Evolutionary conservation across 352 stramenopile species (phyloP).

Genomic region (Hyaloperonospora brassicae): DNA sequence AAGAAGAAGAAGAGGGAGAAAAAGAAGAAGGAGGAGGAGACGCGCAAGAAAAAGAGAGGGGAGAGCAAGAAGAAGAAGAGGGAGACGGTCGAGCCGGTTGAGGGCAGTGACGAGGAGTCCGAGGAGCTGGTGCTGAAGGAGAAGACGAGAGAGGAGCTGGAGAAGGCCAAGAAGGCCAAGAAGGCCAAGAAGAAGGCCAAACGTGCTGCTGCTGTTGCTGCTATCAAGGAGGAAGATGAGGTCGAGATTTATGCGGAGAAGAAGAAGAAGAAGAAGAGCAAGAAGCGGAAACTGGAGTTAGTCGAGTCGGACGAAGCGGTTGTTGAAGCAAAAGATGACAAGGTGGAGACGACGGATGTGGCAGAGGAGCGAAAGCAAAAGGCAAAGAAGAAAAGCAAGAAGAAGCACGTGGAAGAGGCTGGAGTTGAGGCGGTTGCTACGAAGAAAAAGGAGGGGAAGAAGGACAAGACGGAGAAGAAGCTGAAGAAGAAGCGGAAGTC

Average conservation of each 20-base stretch:
- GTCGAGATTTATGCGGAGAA: constrained; percentile 25
- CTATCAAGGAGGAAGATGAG: constrained; percentile 1
- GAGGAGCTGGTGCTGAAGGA: constrained; percentile 12
- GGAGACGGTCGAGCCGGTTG: constrained; percentile 17
- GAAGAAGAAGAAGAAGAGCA: constrained; percentile 26
- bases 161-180: constrained; percentile 41
- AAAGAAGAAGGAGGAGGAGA: too few species aligned
- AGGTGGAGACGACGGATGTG: constrained; percentile 23
- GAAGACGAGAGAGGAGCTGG: constrained; percentile 28
- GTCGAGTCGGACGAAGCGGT: constrained; percentile 24
- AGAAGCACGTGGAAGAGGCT: background rate
- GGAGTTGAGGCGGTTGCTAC: background rate
- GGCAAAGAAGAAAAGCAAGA: constrained; percentile 29
- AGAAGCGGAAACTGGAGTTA: constrained; percentile 39
- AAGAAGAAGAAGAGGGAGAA: too few species aligned
- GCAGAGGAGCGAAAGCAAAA: constrained; percentile 21
- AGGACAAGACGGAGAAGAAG: constrained; percentile 41
- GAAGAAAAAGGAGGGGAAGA: constrained; percentile 18
- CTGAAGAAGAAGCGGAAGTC: constrained; percentile 41
- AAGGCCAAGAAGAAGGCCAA: constrained; percentile 33
- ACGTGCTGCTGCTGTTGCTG: constrained; percentile 12
- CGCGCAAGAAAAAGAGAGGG: too few species aligned
- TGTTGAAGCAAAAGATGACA: constrained; percentile 18
- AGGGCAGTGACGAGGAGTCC: constrained; percentile 11
- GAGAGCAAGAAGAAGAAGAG: too few species aligned